Evolutionary conservation across 306 rosid genomes (phyloP), one percentile per base, ranked within the genome.

Genomic region (Ochetophila trinervis): DNA sequence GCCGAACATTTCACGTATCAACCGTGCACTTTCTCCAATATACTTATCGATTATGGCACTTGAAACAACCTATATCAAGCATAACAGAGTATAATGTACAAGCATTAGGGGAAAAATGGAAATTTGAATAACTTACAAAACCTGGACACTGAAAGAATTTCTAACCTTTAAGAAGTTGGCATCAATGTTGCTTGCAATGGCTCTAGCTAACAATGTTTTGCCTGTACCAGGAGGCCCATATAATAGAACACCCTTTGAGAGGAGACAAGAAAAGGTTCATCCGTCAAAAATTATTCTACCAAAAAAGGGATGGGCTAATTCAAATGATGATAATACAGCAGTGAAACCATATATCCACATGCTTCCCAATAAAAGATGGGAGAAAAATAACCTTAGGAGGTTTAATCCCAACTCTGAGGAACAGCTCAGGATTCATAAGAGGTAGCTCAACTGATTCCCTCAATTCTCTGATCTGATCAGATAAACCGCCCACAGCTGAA

Each of bases 401-500:
- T 71, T 93, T 93, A 74, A 93, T 88, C 60, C 99, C 99, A 78
- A 93, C 99, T 62, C 99, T 83, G 65, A 87, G 45, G 69, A 93
- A 93, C 69, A 93, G 94, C 80, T 93, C 99, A 34, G 99, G 99
- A 68, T 93, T 93, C 97, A 85, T 93, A 61, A 93, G 87, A 63
- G 99, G 99, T 57, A 93, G 74, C 73, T 93, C 99, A 61, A 93
- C 86, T 15, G 95, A 90, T 62, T 93, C 99, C 69, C 99, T 90
- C 83, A 93, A 72, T 60, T 93, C 99, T 80, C 99, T 85, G 59
- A 93, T 90, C 84, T 93, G 99, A 74, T 90, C 99, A 66, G 97
- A 88, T 65, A 93, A 81, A 57, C 99, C 99, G 62, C 99, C 99
- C n/a, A 93, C 96, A 6, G 95, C 99, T 17, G 99, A 93, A 82